phyloP scores from a whole-genome alignment of 2,329 filamentous ascomycete species.

The Cucurbitaria berberidis region DNA sequence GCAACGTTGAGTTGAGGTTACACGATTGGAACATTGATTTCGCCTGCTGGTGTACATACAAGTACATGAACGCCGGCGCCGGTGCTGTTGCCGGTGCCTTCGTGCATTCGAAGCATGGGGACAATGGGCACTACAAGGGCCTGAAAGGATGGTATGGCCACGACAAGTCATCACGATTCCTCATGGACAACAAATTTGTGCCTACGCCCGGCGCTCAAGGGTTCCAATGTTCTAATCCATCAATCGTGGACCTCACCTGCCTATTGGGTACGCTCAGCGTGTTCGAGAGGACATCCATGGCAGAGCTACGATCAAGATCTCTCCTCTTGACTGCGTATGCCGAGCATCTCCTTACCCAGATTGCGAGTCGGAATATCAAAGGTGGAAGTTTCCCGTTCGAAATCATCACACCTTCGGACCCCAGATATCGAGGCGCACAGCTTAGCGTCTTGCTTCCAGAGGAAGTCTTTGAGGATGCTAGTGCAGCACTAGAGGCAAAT shows the following conservation, averaged over 20 bases:
- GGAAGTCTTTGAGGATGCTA: slow-evolving; percentile 72
- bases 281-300: slow-evolving; percentile 74
- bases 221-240: slow-evolving; percentile 85
- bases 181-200: slow-evolving; percentile 81
- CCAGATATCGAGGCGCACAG: slow-evolving; percentile 74
- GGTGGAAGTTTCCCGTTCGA: slow-evolving; percentile 45
- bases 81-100: slow-evolving; percentile 81
- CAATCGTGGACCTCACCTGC: slow-evolving; percentile 77
- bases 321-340: slow-evolving; percentile 74
- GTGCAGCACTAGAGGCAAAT: slow-evolving; percentile 67
- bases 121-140: slow-evolving; percentile 67
- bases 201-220: slow-evolving; percentile 79
- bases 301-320: slow-evolving; percentile 71
- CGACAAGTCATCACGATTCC: slow-evolving; percentile 76
- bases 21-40: slow-evolving; percentile 93
- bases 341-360: slow-evolving; percentile 35
- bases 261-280: slow-evolving; percentile 74
- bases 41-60: slow-evolving; percentile 92
- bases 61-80: slow-evolving; percentile 87
- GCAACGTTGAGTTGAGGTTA: slow-evolving; percentile 78
- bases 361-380: slow-evolving; percentile 27
- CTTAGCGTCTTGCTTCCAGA: slow-evolving; percentile 74
- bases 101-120: slow-evolving; percentile 75
- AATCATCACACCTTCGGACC: slow-evolving; percentile 71
- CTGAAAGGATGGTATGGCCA: slow-evolving; percentile 87